Evolutionary conservation across 2,329 filamentous ascomycete genomes (phyloP), one percentile per base, ranked within the genome.

Genomic region (Microcyclosporella mali): DNA sequence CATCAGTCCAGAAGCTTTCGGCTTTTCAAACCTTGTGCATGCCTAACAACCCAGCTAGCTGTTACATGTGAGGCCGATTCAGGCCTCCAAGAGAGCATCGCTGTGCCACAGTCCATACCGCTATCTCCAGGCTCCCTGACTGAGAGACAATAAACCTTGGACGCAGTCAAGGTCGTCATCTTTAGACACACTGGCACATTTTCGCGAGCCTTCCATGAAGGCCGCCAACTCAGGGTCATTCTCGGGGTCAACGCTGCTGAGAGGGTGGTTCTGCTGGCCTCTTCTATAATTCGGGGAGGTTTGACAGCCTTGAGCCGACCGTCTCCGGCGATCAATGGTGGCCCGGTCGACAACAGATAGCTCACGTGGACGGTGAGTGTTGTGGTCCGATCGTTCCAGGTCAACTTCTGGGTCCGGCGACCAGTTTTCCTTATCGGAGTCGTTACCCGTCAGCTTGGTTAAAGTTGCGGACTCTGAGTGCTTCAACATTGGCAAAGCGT

Each of bases 371-470:
- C n/a, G n/a, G n/a, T 25, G 21, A 25, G 21, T 25, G 9, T 41
- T 37, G 29, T n/a, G n/a, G n/a, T n/a, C n/a, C n/a, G n/a, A n/a
- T n/a, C n/a, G n/a, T n/a, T n/a, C n/a, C n/a, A 34, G 37, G 34
- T 36, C 49, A 10, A 41, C 40, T 38, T 60, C 52, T 32, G 44
- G 33, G 3, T 10, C 1, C 72, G 82, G 58, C 71, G 78, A 77
- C 78, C 88, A 94, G 60, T 97, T 97, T 69, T 97, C 90, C 68
- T 97, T 97, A 63, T 97, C 90, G 1, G 88, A 95, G 57, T 95
- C 89, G 37, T 79, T 63, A 67, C 78, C 78, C 61, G 56, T 70
- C 55, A 64, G 70, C 64, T 71, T 67, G 17, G 73, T 69, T 29
- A 45, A 49, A n/a, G 49, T 42, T 6, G 52, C 52, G 9, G 59